These are phyloP conservation scores for Eragrostis tef DNA, from an alignment of 202 grass and related monocot genomes.

Conservation along the genomic window DNA sequence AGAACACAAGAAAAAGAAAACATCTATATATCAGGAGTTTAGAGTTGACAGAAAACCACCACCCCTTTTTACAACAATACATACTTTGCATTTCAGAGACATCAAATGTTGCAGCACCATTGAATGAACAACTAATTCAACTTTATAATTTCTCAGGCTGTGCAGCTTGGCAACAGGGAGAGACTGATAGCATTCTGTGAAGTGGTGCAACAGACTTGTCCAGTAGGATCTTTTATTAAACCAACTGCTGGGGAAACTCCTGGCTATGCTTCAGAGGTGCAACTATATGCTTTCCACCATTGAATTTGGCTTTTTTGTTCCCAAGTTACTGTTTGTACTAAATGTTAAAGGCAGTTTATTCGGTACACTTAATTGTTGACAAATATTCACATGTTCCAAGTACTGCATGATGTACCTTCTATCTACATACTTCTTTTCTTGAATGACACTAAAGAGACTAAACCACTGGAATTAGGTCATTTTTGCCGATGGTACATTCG, in stretches of 20 bases:
- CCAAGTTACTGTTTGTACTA: not conserved
- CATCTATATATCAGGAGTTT: not conserved
- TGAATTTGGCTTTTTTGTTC: not conserved
- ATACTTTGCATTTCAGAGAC: not conserved
- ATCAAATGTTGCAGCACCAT: not conserved
- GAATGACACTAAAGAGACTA: not conserved
- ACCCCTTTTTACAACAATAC: not conserved
- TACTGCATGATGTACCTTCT: not conserved
- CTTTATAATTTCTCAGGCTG: conserved; percentile 59
- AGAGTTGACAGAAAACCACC: conserved; percentile 3
- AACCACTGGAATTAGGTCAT: conserved; percentile 71
- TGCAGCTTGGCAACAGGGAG: conserved; percentile 76
- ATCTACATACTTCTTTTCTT: conserved; percentile 9
- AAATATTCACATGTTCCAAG: not conserved
- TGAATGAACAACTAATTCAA: not conserved
- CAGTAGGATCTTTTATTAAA: conserved; percentile 82
- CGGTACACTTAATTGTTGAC: not conserved
- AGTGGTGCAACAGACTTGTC: conserved; percentile 85
- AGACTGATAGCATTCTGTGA: conserved; percentile 84
- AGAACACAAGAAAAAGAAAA: not conserved
- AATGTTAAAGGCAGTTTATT: not conserved
- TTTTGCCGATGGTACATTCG: conserved; percentile 91
- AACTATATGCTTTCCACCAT: conserved; percentile 17
- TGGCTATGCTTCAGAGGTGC: conserved; percentile 97
- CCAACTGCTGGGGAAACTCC: conserved; percentile 88